These are phyloP conservation scores for Chaetomiaceae sp. DNA, from an alignment of 2,329 filamentous ascomycete species.

Conservation along the genomic window DNA sequence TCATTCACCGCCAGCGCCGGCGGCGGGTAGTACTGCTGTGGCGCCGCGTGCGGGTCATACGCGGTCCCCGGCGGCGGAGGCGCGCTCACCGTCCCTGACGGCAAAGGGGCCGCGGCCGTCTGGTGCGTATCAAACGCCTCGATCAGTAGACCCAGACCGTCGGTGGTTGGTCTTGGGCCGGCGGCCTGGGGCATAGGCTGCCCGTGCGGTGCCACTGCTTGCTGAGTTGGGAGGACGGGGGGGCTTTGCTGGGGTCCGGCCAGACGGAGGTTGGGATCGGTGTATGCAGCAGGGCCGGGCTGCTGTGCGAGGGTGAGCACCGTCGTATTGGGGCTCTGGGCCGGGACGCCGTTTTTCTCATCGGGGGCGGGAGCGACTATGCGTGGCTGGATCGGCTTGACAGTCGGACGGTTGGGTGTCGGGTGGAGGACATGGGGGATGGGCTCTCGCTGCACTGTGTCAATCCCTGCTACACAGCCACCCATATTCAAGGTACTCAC, in stretches of 20 bases:
- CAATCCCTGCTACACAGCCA: neutral
- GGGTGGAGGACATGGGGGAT: slow-evolving; percentile 30
- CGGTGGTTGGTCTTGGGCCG: slow-evolving; percentile 19
- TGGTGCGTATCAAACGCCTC: slow-evolving; percentile 37
- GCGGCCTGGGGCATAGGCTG: slow-evolving; percentile 1
- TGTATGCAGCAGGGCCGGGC: slow-evolving; percentile 21
- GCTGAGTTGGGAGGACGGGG: slow-evolving; percentile 21
- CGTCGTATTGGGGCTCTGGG: slow-evolving; percentile 16
- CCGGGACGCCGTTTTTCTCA: slow-evolving; percentile 18
- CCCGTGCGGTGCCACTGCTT: slow-evolving; percentile 4
- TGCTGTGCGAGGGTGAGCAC: slow-evolving; percentile 21
- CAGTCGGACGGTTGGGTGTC: slow-evolving; percentile 13
- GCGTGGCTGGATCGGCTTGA: slow-evolving; percentile 20
- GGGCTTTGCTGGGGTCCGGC: slow-evolving; percentile 22
- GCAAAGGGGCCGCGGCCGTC: slow-evolving; percentile 15
- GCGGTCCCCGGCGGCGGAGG: slow-evolving; percentile 6
- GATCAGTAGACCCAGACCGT: slow-evolving; percentile 40
- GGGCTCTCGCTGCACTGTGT: slow-evolving; percentile 25
- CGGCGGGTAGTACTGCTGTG: slow-evolving; percentile 11
- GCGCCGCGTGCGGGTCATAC: slow-evolving; percentile 19
- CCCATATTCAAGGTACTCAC: slow-evolving; percentile 27
- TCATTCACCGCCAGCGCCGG: slow-evolving; percentile 26
- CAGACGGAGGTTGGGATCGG: slow-evolving; percentile 25
- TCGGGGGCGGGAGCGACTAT: slow-evolving; percentile 2
- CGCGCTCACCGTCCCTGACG: neutral